Percentiles rank a stretch among this genome's conserved stretches.
phyloP scores from a whole-genome alignment of 305 asterid genomes.

The Fraxinus nigra region DNA sequence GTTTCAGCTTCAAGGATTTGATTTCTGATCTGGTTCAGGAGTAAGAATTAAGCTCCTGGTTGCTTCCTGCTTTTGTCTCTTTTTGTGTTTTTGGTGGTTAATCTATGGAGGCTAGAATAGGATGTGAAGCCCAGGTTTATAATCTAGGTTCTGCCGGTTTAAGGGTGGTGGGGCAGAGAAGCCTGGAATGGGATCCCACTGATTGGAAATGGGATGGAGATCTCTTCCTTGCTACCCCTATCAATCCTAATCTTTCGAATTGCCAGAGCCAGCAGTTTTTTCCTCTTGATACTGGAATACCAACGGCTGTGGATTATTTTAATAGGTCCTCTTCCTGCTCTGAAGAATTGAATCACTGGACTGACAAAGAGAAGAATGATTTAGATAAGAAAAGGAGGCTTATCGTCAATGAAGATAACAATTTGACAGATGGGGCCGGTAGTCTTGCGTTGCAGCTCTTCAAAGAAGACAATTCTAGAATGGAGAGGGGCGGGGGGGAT shows the following conservation, averaged over 20 bases:
- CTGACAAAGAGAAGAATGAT: constrained; percentile 32
- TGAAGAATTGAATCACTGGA: constrained; percentile 40
- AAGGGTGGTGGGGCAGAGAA: constrained; percentile 38
- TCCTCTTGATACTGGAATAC: constrained; percentile 41
- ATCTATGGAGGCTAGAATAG: constrained; percentile 45
- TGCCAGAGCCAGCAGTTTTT: constrained; percentile 45
- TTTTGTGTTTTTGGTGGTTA: neutral
- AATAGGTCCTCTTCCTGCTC: constrained; percentile 61
- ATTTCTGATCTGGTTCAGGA: constrained; percentile 26
- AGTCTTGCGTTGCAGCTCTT: constrained; percentile 58
- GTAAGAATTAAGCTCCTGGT: neutral
- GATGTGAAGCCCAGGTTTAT: constrained; percentile 39
- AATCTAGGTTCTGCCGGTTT: constrained; percentile 39
- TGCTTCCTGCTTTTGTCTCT: neutral
- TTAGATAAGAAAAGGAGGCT: constrained; percentile 61
- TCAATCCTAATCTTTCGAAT: constrained; percentile 32
- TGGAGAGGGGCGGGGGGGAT: constrained; percentile 25
- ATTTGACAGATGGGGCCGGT: constrained; percentile 27
- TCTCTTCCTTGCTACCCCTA: constrained; percentile 23
- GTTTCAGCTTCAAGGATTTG: neutral
- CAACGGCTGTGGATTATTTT: constrained; percentile 36
- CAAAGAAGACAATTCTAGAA: constrained; percentile 27
- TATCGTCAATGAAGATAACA: constrained; percentile 25
- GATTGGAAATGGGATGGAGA: constrained; percentile 58
- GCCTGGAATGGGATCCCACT: constrained; percentile 67